These are phyloP conservation scores for Trypanosoma melophagium DNA, from an alignment of 208 protist species.

Conservation along the genomic window DNA sequence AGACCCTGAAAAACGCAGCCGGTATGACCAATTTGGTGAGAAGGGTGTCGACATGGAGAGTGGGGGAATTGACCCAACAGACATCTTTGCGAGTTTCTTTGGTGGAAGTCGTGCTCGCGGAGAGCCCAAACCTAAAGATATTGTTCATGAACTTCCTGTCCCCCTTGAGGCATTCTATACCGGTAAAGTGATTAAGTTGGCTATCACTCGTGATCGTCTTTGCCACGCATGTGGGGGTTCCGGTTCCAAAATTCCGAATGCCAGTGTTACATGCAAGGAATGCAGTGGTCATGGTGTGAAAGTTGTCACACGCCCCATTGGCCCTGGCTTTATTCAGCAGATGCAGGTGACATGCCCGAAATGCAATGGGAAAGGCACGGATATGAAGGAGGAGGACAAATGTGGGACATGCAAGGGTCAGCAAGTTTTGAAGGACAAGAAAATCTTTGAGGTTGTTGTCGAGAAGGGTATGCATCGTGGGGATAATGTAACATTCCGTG, in stretches of 20 bases:
- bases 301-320: conserved; percentile 92
- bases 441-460: conserved; percentile 97
- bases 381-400: conserved; percentile 92
- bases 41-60: conserved; percentile 93
- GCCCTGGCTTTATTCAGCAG: conserved; percentile 97
- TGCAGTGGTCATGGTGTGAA: conserved; percentile 94
- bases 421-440: conserved; percentile 95
- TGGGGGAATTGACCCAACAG: conserved; percentile 80
- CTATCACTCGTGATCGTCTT: conserved; percentile 90
- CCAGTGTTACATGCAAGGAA: conserved; percentile 84
- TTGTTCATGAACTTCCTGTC: conserved; percentile 93
- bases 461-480: conserved; percentile 96
- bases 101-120: conserved; percentile 81
- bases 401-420: conserved; percentile 94
- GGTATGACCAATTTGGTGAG: conserved; percentile 98
- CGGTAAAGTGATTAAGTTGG: conserved; percentile 96
- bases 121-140: conserved; percentile 95
- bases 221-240: conserved; percentile 86
- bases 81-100: conserved; percentile 92
- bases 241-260: conserved; percentile 76
- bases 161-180: conserved; percentile 98
- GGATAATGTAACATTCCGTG: conserved; percentile 95
- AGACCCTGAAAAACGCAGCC: conserved; percentile 94
- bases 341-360: conserved; percentile 92
- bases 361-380: conserved; percentile 93